Evolutionary conservation across 73 alveolate genomes (phyloP), one percentile per base, ranked within the genome.

Genomic region (Symbiodinium natans): DNA sequence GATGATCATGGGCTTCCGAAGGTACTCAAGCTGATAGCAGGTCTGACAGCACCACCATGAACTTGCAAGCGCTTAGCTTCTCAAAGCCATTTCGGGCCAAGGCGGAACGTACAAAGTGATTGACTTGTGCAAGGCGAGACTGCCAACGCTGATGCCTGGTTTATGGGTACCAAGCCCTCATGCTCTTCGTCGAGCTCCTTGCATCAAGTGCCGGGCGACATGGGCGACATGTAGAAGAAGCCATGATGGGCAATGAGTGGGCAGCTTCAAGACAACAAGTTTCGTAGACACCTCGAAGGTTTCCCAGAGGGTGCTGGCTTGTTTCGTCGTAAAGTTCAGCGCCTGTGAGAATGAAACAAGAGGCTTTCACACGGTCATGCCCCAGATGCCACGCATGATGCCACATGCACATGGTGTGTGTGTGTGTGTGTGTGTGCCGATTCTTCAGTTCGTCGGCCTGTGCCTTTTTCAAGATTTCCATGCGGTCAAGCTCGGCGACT

Each of bases 401-500:
- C n/a, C n/a, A n/a, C n/a, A n/a, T n/a, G n/a, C n/a, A n/a, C n/a
- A n/a, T n/a, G n/a, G n/a, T n/a, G n/a, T n/a, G n/a, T n/a, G n/a
- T n/a, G n/a, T n/a, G n/a, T n/a, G n/a, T n/a, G n/a, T n/a, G n/a
- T n/a, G n/a, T n/a, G n/a, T n/a, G n/a, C n/a, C 59, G 59, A 6
- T 46, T 46, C 59, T 9, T 13, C 13, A 13, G 13, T 6, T 13
- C 6, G 59, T 6, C 56, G 56, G 56, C 93, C 86, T 90, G 88
- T 2, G 97, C 97, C 80, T 71, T 90, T 7, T 3, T 23, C 52
- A 90, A 34, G 74, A 90, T 68, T 41, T 90, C 97, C 41, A 43
- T 54, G 46, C 97, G 97, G 29, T 90, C 77, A 38, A 90, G 88
- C 89, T 90, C 97, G 33, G 88, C 97, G 29, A 90, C 52, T 52